A percentile compares a stretch with the other conserved stretches of the same genome.
These are phyloP conservation scores for Serendipita sp. DNA, from an alignment of 768 basidiomycete species.

Conservation along the genomic window DNA sequence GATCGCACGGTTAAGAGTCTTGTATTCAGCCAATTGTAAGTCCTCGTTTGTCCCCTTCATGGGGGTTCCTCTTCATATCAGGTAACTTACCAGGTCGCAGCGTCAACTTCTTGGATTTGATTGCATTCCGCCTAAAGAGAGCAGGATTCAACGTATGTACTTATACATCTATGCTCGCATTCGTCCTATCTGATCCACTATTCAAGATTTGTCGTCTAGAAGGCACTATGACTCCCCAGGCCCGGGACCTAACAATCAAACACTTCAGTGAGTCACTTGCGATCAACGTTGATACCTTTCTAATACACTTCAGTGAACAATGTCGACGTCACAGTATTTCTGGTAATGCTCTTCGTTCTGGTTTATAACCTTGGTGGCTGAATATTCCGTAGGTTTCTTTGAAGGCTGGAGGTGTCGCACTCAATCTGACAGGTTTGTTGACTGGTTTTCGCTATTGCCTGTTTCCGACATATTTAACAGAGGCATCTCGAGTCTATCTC, in stretches of 20 bases:
- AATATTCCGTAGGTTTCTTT: conserved; percentile 24
- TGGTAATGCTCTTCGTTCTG: conserved; percentile 30
- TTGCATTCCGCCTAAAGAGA: conserved; percentile 79
- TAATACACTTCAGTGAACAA: conserved; percentile 50
- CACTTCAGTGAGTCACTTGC: conserved; percentile 59
- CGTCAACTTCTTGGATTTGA: conserved; percentile 40
- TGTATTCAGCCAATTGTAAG: conserved; percentile 78
- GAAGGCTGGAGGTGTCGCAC: conserved; percentile 88
- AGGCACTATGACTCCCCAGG: conserved; percentile 94
- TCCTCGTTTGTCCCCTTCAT: background rate
- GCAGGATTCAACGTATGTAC: conserved; percentile 71
- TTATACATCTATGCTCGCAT: background rate
- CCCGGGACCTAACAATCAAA: conserved; percentile 74
- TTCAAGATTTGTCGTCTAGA: conserved; percentile 78
- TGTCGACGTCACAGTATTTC: conserved; percentile 89
- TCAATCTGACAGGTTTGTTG: conserved; percentile 58
- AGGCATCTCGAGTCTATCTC: conserved; percentile 79
- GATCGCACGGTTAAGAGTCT: conserved; percentile 91
- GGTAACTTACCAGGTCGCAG: conserved; percentile 10
- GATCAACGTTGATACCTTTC: background rate
- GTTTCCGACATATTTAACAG: background rate
- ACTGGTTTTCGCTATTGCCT: conserved; percentile 5
- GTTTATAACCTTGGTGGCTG: background rate
- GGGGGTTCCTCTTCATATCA: conserved; percentile 52
- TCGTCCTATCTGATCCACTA: conserved; percentile 7